A percentile compares a stretch with the other conserved stretches of the same genome.
phyloP scores from a whole-genome alignment of 345 rosid genomes.

The Salix viminalis region DNA sequence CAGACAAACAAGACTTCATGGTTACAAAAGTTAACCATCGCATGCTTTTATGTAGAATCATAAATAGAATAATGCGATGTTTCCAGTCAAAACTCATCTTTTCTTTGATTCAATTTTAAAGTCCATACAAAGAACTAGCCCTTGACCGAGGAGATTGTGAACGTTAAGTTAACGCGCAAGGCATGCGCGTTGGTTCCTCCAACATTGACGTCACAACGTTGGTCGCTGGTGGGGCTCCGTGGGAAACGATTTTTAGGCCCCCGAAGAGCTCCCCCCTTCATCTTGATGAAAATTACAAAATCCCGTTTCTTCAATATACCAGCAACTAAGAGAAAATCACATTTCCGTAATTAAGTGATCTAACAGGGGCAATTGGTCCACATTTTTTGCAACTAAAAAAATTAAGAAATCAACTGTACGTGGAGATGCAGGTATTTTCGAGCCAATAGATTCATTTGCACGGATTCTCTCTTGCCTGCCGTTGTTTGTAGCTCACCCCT shows the following conservation, averaged over 20 bases:
- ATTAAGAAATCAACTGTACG: neutral
- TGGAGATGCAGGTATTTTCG: constrained; percentile 15
- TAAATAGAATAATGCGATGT: neutral
- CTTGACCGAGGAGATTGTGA: constrained; percentile 8
- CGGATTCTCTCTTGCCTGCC: constrained; percentile 33
- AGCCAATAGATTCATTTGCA: constrained; percentile 47
- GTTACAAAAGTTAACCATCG: neutral
- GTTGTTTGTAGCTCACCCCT: constrained; percentile 13
- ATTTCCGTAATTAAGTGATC: neutral
- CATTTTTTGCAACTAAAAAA: neutral
- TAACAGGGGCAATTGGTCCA: neutral
- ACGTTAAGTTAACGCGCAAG: constrained; percentile 41
- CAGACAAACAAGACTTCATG: neutral
- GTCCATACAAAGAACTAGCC: neutral
- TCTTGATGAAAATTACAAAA: neutral
- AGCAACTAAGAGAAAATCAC: neutral
- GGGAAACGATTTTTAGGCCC: neutral
- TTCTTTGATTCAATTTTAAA: neutral
- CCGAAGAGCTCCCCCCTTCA: neutral
- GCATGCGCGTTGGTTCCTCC: constrained; percentile 30
- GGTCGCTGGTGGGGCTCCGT: constrained; percentile 16
- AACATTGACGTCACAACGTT: constrained; percentile 10
- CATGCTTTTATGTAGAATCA: neutral
- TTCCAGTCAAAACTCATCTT: neutral
- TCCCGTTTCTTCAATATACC: neutral